Evolutionary conservation across 148 eudicot genomes (phyloP).

Genomic region (Pouteria glomerata): DNA sequence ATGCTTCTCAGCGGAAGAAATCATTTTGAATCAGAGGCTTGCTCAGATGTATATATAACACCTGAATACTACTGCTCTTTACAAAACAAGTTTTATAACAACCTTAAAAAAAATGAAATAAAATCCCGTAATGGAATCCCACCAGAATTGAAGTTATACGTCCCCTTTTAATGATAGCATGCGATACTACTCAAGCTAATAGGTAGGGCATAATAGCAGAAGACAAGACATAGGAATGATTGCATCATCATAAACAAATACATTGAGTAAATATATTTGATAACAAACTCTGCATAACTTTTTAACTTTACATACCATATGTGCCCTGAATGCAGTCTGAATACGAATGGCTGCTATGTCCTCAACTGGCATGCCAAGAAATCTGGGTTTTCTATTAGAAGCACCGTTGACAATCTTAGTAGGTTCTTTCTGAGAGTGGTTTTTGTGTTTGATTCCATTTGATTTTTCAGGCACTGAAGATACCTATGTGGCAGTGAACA

Average conservation of each 20-base stretch:
- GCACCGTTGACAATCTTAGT: conserved; percentile 23
- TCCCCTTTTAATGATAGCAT: background rate
- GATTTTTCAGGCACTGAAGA: conserved; percentile 28
- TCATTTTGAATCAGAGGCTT: no score
- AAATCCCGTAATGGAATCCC: background rate
- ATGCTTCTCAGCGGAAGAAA: no score
- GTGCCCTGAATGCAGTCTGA: conserved; percentile 75
- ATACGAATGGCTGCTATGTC: conserved; percentile 70
- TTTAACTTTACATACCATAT: conserved; percentile 33
- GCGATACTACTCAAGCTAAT: background rate
- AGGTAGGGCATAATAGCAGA: background rate
- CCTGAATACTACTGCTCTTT: no score
- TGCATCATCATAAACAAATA: background rate
- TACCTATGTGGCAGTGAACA: conserved; percentile 26
- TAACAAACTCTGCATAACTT: background rate
- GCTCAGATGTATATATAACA: no score
- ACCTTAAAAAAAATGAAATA: no score
- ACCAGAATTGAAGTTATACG: background rate
- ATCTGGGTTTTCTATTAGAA: conserved; percentile 20
- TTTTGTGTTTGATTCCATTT: conserved; percentile 28
- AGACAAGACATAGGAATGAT: background rate
- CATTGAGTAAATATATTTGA: background rate
- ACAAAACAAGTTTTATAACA: background rate
- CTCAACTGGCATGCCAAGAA: conserved; percentile 28
- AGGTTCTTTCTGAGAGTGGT: conserved; percentile 11